These are phyloP conservation scores for Rhododendron henanense DNA, from an alignment of 148 eudicot genomes.

Conservation along the genomic window DNA sequence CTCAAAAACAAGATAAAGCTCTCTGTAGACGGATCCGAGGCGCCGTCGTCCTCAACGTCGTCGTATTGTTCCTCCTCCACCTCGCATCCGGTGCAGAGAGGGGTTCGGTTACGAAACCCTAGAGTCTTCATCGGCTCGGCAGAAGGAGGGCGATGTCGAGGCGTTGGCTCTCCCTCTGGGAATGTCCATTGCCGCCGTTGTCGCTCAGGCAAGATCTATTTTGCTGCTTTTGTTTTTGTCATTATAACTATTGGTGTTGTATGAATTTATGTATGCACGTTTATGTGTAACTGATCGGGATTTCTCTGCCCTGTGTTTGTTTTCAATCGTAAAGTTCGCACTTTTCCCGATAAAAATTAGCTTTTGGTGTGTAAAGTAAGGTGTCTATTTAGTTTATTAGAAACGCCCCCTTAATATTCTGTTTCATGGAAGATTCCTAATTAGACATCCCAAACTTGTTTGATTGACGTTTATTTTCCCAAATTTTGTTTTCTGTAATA, in stretches of 20 bases:
- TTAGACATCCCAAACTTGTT: background rate
- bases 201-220: constrained; percentile 54
- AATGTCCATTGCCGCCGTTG: constrained; percentile 84
- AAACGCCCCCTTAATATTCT: background rate
- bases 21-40: constrained; percentile 3
- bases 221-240: background rate
- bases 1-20: background rate
- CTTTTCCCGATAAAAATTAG: background rate
- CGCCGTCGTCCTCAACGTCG: constrained; percentile 27
- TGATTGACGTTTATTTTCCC: background rate
- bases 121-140: constrained; percentile 27
- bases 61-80: constrained; percentile 10
- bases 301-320: background rate
- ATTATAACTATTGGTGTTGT: background rate
- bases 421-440: background rate
- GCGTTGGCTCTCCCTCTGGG: constrained; percentile 87
- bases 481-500: background rate
- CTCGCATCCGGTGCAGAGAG: constrained; percentile 22
- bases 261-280: background rate
- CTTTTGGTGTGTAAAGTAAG: background rate
- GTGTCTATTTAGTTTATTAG: too few relatives aligned
- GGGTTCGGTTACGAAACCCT: constrained; percentile 41
- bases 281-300: background rate
- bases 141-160: constrained; percentile 35
- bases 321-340: background rate